phyloP scores from a whole-genome alignment of 2,329 filamentous ascomycete genomes.

The Paracoccidioides brasiliensis region DNA sequence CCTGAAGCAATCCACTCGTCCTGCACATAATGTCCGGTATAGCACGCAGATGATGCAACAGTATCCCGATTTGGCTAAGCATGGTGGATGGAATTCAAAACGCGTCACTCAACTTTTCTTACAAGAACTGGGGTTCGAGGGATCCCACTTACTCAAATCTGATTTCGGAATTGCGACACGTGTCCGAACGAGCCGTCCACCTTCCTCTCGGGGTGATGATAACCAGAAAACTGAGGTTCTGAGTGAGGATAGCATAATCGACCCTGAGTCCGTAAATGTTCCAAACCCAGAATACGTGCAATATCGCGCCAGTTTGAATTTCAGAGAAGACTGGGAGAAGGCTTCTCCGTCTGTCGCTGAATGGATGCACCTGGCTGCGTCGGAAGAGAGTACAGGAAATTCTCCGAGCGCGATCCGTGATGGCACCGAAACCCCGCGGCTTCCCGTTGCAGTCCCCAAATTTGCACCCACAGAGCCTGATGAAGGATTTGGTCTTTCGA shows the following conservation, averaged over 20 bases:
- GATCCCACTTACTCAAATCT: constrained; percentile 9
- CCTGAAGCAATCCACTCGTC: background rate
- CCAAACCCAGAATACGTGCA: constrained; percentile 21
- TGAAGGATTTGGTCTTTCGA: constrained; percentile 32
- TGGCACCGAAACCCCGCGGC: constrained; percentile 17
- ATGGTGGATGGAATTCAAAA: constrained; percentile 42
- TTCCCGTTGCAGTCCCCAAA: constrained; percentile 11
- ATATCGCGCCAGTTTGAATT: constrained; percentile 31
- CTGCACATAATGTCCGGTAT: constrained; percentile 2
- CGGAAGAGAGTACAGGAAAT: constrained; percentile 17
- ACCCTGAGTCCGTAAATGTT: constrained; percentile 12
- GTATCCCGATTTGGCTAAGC: constrained; percentile 41
- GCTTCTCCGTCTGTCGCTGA: constrained; percentile 38
- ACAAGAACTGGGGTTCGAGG: constrained; percentile 30
- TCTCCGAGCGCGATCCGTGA: constrained; percentile 7
- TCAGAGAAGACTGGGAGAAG: constrained; percentile 36
- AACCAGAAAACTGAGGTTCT: constrained; percentile 16
- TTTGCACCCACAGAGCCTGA: constrained; percentile 15
- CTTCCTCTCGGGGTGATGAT: constrained; percentile 1
- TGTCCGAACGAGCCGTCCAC: constrained; percentile 7
- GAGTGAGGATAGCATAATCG: constrained; percentile 24
- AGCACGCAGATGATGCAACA: constrained; percentile 15
- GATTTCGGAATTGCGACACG: constrained; percentile 4
- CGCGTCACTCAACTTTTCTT: constrained; percentile 44
- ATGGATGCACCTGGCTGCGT: constrained; percentile 35